Conservation (phyloP, 164 flowering plant species). For the Sextonia rubra region DNA sequence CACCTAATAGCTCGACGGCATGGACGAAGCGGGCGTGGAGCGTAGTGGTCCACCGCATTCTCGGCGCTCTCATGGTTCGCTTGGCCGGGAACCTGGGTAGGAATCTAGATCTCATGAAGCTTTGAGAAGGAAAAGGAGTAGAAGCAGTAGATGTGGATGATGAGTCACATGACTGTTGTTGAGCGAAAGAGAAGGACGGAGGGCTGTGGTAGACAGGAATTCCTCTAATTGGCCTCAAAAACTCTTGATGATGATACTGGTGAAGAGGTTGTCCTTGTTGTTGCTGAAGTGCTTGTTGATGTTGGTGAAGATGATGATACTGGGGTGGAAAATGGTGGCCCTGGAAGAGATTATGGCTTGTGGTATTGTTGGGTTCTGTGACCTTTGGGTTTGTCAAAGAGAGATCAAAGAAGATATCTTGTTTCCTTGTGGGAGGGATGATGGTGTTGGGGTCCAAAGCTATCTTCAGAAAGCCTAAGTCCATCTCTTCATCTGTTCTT, state of each 20-base stretch:
- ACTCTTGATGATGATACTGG: conserved; percentile 26
- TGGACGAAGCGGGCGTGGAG: conserved; percentile 96
- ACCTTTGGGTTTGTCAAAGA: conserved; percentile 53
- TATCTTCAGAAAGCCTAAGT: conserved; percentile 72
- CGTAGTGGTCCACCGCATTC: conserved; percentile 97
- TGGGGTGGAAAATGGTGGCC: conserved; percentile 12
- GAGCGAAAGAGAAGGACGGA: conserved; percentile 31
- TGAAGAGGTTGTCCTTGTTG: conserved; percentile 15
- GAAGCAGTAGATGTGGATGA: conserved; percentile 20
- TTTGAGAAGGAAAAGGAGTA: conserved; percentile 25
- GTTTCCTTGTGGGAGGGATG: conserved; percentile 23
- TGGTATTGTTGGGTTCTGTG: conserved; percentile 17
- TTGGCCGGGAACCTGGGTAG: conserved; percentile 72
- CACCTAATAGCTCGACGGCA: conserved; percentile 95
- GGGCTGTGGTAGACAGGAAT: conserved; percentile 70
- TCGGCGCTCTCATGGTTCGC: conserved; percentile 82
- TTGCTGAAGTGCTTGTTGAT: conserved; percentile 16
- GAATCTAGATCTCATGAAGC: conserved; percentile 66
- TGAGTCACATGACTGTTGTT: conserved; percentile 26
- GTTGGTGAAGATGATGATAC: neutral
- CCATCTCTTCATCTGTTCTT: conserved; percentile 45
- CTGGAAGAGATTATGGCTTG: conserved; percentile 17
- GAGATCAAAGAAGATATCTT: conserved; percentile 38
- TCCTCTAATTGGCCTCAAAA: conserved; percentile 81
- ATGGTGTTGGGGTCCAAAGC: conserved; percentile 47